These are phyloP conservation scores for Stereocaulon alpinum DNA, from an alignment of 495 filamentous ascomycete species.

Conservation along the genomic window DNA sequence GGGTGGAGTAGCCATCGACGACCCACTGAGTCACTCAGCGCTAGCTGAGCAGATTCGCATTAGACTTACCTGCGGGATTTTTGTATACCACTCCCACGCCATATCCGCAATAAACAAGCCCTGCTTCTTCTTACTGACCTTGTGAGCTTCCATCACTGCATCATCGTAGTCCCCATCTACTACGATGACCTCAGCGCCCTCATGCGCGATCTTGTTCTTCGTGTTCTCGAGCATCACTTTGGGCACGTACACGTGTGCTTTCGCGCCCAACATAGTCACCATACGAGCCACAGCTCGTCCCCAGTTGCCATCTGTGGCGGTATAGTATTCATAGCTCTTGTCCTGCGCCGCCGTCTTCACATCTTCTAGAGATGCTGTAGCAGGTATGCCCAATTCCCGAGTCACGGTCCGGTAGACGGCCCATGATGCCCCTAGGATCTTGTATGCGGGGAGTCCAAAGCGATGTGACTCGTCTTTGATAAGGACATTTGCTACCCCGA, in stretches of 20 bases:
- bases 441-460: slow-evolving; percentile 61
- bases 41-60: background rate
- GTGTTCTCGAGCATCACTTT: slow-evolving; percentile 40
- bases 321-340: slow-evolving; percentile 30
- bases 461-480: slow-evolving; percentile 51
- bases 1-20: slow-evolving; percentile 60
- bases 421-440: slow-evolving; percentile 71
- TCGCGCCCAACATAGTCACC: slow-evolving; percentile 43
- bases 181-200: slow-evolving; percentile 45
- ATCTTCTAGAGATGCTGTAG: slow-evolving; percentile 29
- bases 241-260: slow-evolving; percentile 47
- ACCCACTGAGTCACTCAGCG: slow-evolving; percentile 41
- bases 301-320: slow-evolving; percentile 64
- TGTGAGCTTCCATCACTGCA: slow-evolving; percentile 38
- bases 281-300: slow-evolving; percentile 59
- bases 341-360: slow-evolving; percentile 31
- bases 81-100: slow-evolving; percentile 49
- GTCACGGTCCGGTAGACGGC: slow-evolving; percentile 47
- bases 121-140: slow-evolving; percentile 25
- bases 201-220: slow-evolving; percentile 40
- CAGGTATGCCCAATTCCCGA: slow-evolving; percentile 30
- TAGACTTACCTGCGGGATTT: slow-evolving; percentile 40
- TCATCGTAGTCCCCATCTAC: slow-evolving; percentile 51
- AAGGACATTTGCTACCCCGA: slow-evolving; percentile 43
- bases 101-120: slow-evolving; percentile 56